Base-by-base conservation (phyloP, 352 stramenopile species). In the Aphanomyces cochlioides region DNA sequence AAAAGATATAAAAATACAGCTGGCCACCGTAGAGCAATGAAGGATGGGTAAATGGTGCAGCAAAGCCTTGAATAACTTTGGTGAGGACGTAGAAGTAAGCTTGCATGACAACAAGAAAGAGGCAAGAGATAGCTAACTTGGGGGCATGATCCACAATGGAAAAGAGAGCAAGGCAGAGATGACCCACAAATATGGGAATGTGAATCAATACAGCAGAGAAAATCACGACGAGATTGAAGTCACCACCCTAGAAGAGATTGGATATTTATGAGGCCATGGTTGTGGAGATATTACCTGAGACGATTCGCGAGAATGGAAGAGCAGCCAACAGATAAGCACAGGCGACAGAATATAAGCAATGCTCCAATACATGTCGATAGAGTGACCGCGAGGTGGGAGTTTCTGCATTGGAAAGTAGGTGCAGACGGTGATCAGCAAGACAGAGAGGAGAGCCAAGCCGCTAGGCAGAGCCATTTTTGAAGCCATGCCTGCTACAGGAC, bases 1-100 rank as follows among this genome's bases (percentile, higher is more conserved):
- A 95, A 70, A 92, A 95, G 8, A 90, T 74, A 66, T 95, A 95
- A 70, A 92, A 95, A 63, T 95, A 95, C 5, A 95, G 75, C 72
- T 95, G 87, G 3, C 83, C 84, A 4, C 91, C 74, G 74, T 93
- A 95, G n/a, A 95, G 68, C 57, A 95, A 69, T 67, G 85, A 92
- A 38, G 87, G 87, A 53, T 95, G 84, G 5, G 84, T 73, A 66
- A 90, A 95, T 36, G 85, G 85, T 74, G 92, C 84, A 36, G 83
- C 81, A 83, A 95, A 90, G 66, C 78, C 78, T 73, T 91, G 91
- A 43, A 95, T 84, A 45, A 90, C 80, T 53, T 87, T 73, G 28
- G 85, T 92, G 69, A 95, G 87, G 34, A 90, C 79, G 47, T 90
- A 90, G 61, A 95, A 93, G 65, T 93, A 95, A 40, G 79, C 77